phyloP scores from a whole-genome alignment of 495 filamentous ascomycete genomes.

The Xylaria palmicola region DNA sequence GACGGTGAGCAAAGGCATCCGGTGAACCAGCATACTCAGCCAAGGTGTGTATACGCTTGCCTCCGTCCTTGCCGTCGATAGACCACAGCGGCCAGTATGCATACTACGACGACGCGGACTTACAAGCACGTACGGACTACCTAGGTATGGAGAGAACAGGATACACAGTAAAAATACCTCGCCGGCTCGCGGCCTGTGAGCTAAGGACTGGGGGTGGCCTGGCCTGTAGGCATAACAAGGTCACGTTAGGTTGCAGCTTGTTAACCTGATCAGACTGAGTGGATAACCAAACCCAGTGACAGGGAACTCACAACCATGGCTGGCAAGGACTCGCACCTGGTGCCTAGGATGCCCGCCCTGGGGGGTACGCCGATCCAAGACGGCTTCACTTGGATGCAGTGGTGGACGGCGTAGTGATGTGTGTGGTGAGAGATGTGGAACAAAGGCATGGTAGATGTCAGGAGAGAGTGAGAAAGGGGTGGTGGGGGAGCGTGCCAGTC shows the following conservation, averaged over 20 bases:
- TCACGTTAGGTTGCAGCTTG: neutral
- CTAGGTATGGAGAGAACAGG: neutral
- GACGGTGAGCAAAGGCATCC: neutral
- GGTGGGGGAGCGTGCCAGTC: neutral
- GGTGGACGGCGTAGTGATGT: neutral
- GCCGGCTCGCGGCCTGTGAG: neutral
- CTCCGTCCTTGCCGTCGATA: neutral
- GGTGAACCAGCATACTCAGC: neutral
- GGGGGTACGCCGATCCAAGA: slow-evolving; percentile 5
- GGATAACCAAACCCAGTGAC: slow-evolving; percentile 2
- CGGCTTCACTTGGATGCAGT: neutral
- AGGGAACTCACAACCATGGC: slow-evolving; percentile 1
- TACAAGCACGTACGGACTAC: neutral
- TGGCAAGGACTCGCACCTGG: slow-evolving; percentile 6
- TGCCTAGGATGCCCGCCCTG: slow-evolving; percentile 3
- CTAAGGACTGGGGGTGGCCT: neutral
- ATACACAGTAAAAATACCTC: neutral
- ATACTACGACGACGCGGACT: too few species aligned
- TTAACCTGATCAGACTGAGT: slow-evolving; percentile 10
- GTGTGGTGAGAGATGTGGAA: slow-evolving; percentile 6
- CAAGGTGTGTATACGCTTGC: neutral
- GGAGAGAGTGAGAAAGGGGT: neutral
- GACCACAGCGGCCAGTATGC: neutral
- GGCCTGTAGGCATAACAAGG: slow-evolving; percentile 2
- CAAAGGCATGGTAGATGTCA: neutral